These are phyloP conservation scores for Aspergillus clavatus DNA, from an alignment of 2,329 filamentous ascomycete genomes.

Conservation along the genomic window DNA sequence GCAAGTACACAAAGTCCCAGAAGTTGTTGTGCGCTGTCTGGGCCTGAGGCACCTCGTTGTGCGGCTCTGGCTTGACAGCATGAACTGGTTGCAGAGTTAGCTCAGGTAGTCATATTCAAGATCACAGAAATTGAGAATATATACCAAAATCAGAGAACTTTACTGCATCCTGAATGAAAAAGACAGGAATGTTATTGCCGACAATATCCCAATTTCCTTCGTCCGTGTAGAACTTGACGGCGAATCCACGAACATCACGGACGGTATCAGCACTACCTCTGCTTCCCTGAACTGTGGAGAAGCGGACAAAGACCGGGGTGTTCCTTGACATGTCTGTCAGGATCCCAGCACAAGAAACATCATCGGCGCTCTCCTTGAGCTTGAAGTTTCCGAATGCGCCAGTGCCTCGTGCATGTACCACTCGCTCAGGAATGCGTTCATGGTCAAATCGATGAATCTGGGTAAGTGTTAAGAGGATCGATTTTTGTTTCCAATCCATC, in stretches of 20 bases:
- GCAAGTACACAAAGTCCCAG: conserved; percentile 36
- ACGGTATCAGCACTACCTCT: conserved; percentile 75
- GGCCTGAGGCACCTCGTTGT: conserved; percentile 49
- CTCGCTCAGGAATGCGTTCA: conserved; percentile 63
- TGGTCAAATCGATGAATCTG: conserved; percentile 65
- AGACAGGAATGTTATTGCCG: conserved; percentile 40
- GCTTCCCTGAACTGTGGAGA: conserved; percentile 73
- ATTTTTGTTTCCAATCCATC: no score
- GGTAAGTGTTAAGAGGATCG: no score
- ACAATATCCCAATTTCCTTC: conserved; percentile 65
- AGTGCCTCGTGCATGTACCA: conserved; percentile 62
- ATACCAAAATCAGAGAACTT: conserved; percentile 36
- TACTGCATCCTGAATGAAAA: conserved; percentile 41
- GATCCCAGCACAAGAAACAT: conserved; percentile 60
- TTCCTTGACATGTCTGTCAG: conserved; percentile 63
- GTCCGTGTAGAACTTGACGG: conserved; percentile 70
- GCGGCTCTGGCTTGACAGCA: conserved; percentile 38
- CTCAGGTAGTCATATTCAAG: background rate
- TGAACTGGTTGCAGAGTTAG: conserved; percentile 22
- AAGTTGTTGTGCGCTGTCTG: conserved; percentile 50
- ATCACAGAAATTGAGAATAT: background rate
- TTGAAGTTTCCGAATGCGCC: conserved; percentile 65
- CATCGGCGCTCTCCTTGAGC: conserved; percentile 57
- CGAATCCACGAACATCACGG: conserved; percentile 77
- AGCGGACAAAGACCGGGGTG: conserved; percentile 64